Evolutionary conservation across 75 land plant genomes (phyloP).

Genomic region (Cryptomeria japonica): DNA sequence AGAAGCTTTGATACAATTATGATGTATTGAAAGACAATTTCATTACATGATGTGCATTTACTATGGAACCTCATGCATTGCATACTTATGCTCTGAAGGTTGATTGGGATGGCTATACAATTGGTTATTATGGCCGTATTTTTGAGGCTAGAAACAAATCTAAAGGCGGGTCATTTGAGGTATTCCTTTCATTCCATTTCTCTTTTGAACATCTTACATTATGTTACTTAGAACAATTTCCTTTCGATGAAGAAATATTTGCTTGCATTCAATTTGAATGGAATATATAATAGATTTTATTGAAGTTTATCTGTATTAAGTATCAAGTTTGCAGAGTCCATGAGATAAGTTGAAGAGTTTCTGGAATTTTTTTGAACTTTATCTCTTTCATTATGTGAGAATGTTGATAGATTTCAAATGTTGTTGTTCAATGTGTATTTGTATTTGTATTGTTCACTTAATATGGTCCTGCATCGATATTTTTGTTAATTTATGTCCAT

Average conservation of each 20-base stretch:
- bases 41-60: not conserved
- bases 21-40: not conserved
- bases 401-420: not conserved
- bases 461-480: not conserved
- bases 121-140: slow-evolving; percentile 98
- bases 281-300: not conserved
- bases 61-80: slow-evolving; percentile 10
- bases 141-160: slow-evolving; percentile 98
- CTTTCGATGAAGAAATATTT: not conserved
- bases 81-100: slow-evolving; percentile 48
- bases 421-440: not conserved
- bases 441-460: not conserved
- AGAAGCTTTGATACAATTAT: not conserved
- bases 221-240: not conserved
- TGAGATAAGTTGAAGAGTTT: too few relatives aligned
- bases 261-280: not conserved
- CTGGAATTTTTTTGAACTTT: not conserved
- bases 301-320: not conserved
- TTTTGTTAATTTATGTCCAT: not conserved
- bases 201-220: not conserved
- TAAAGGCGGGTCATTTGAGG: slow-evolving; percentile 98
- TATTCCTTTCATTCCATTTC: slow-evolving; percentile 13
- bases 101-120: slow-evolving; percentile 99
- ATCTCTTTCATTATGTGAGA: not conserved
- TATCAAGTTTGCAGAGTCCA: too few relatives aligned